Percentiles rank a stretch among this genome's conserved stretches.
phyloP scores from a whole-genome alignment of 495 filamentous ascomycete genomes.

The Lentithecium fluviatile region DNA sequence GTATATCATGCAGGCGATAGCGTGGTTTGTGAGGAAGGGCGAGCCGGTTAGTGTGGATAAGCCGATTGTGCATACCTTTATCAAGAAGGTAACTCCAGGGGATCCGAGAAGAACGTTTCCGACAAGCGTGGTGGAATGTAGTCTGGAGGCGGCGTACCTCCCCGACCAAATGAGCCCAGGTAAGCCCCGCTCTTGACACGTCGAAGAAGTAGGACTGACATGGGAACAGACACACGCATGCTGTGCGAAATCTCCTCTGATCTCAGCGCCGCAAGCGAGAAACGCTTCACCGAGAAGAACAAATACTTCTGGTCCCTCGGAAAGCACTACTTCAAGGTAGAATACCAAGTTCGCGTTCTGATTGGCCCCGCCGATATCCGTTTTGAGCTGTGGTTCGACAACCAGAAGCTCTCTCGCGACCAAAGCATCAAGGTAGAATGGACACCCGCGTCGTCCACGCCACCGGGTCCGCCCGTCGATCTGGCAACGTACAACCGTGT shows the following conservation, averaged over 20 bases:
- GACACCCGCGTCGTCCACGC: constrained; percentile 21
- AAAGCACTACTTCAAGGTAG: constrained; percentile 43
- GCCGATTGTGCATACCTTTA: constrained; percentile 45
- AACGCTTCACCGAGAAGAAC: constrained; percentile 45
- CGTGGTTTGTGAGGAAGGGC: constrained; percentile 43
- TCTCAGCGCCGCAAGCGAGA: constrained; percentile 40
- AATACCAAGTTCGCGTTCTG: constrained; percentile 42
- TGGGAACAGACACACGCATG: constrained; percentile 34
- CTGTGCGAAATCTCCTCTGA: constrained; percentile 45
- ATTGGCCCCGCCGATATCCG: constrained; percentile 43
- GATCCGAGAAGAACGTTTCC: constrained; percentile 41
- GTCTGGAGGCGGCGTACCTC: constrained; percentile 36
- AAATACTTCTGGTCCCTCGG: constrained; percentile 43
- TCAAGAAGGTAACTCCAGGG: constrained; percentile 41
- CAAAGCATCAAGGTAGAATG: constrained; percentile 47
- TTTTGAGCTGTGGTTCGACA: constrained; percentile 46
- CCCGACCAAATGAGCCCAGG: constrained; percentile 40
- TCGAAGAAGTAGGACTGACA: not conserved
- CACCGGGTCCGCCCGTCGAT: constrained; percentile 7
- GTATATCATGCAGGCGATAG: constrained; percentile 38
- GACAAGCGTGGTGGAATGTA: constrained; percentile 41
- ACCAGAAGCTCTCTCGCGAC: constrained; percentile 42
- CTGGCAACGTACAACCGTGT: constrained; percentile 10
- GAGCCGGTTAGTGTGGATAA: constrained; percentile 43
- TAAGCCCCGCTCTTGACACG: constrained; percentile 15